A percentile compares a stretch with the other conserved stretches of the same genome.
These are phyloP conservation scores for Cucurbita moschata DNA, from an alignment of 306 rosid species.

Conservation along the genomic window DNA sequence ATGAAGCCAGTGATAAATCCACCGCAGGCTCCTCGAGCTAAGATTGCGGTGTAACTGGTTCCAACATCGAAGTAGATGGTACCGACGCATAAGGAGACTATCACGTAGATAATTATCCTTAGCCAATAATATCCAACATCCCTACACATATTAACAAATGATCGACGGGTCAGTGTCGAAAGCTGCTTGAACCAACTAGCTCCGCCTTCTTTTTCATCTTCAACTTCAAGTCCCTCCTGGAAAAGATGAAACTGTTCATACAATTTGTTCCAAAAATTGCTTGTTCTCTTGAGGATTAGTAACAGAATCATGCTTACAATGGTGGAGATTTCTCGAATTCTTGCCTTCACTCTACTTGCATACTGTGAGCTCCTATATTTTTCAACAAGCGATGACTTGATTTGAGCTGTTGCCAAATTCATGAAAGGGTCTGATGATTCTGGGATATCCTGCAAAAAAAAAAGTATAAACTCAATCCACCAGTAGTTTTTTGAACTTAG, in stretches of 20 bases:
- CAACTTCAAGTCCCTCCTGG: conserved; percentile 44
- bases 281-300: not conserved
- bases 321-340: conserved; percentile 51
- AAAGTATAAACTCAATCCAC: not conserved
- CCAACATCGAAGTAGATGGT: conserved; percentile 79
- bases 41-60: conserved; percentile 64
- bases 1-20: conserved; percentile 90
- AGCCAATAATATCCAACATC: conserved; percentile 98
- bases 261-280: not conserved
- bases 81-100: conserved; percentile 82
- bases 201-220: conserved; percentile 37
- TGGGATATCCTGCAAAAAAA: conserved; percentile 41
- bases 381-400: conserved; percentile 62
- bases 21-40: conserved; percentile 92
- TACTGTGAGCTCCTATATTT: conserved; percentile 54
- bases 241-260: conserved; percentile 5
- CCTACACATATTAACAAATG: conserved; percentile 78
- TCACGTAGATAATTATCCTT: conserved; percentile 70
- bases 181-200: conserved; percentile 91
- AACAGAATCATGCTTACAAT: conserved; percentile 31
- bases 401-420: conserved; percentile 67
- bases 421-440: conserved; percentile 66
- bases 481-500: not conserved
- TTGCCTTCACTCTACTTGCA: conserved; percentile 38
- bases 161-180: conserved; percentile 53